Evolutionary conservation across 2,329 filamentous ascomycete genomes (phyloP), one percentile per base, ranked within the genome.

Genomic region (Neofusicoccum cordaticola): DNA sequence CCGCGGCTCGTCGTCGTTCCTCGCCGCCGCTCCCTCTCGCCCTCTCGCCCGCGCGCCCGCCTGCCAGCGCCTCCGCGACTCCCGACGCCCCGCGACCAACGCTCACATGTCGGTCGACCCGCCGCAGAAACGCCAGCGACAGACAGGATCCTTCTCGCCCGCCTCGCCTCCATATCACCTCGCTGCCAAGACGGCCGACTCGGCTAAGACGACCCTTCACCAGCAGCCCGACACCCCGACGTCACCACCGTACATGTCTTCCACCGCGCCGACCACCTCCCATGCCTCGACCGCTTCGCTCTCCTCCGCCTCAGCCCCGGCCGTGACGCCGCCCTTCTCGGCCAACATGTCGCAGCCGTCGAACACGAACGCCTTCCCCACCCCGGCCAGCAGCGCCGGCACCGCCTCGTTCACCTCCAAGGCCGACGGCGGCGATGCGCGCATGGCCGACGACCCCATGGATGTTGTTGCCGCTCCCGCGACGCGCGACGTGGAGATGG

Each of bases 151-250:
- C 61, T 82, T 79, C 71, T 81, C 78, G 56, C 80, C 80, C 64
- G 78, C 77, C 62, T 79, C 77, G 63, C 79, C 79, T 64, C 73
- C 78, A 60, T 76, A 77, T 72, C 73, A 77, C 74, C 71, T 74
- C 66, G 56, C 56, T 47, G 72, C 71, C 69, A 75, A 75, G 73
- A 67, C 73, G 63, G 72, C 68, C 72, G 72, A 69, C 35, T 71
- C 78, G 68, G 77, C 76, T 75, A 80, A 80, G 73, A 68, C 71
- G 68, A 71, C 73, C 71, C 75, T 77, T 67, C 34, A 62, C 42
- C 69, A 73, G 60, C 75, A 78, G 60, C 80, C 80, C 53, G 79
- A 81, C 69, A 83, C 81, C 9, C 81, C 81, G 62, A 81, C 80
- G 42, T 81, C 80, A 27, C 80, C 79, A 63, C 79, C 80, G 62